These are phyloP conservation scores for Pleurotus tuoliensis DNA, from an alignment of 768 basidiomycete genomes.

Conservation along the genomic window DNA sequence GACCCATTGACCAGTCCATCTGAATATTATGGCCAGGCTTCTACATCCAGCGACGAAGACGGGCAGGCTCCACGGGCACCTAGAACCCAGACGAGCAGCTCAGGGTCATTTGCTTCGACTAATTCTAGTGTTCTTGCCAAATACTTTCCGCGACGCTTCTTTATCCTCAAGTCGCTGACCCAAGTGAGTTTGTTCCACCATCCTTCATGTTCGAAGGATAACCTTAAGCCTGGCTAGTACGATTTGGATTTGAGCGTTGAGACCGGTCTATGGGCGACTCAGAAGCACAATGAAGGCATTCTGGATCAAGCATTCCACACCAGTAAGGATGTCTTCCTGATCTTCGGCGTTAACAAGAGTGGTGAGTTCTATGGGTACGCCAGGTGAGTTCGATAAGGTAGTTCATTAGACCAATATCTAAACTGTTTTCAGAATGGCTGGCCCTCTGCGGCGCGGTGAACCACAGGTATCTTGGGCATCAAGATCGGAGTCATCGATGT, in stretches of 20 bases:
- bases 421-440: conserved; percentile 54
- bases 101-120: conserved; percentile 72
- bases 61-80: conserved; percentile 12
- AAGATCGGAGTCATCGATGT: conserved; percentile 32
- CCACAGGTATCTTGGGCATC: conserved; percentile 57
- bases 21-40: conserved; percentile 24
- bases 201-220: too few relatives aligned
- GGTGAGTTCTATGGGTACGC: conserved; percentile 96
- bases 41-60: conserved; percentile 42
- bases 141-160: conserved; percentile 86
- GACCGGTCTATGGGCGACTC: conserved; percentile 86
- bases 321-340: conserved; percentile 78
- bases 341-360: conserved; percentile 91
- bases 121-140: conserved; percentile 73
- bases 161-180: conserved; percentile 87
- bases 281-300: conserved; percentile 87
- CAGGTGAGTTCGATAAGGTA: conserved; percentile 38
- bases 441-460: conserved; percentile 53
- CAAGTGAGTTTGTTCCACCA: conserved; percentile 43
- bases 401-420: conserved; percentile 5
- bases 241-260: conserved; percentile 80
- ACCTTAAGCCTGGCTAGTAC: conserved; percentile 34
- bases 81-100: conserved; percentile 47
- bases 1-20: conserved; percentile 19
- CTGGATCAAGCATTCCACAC: conserved; percentile 78